phyloP scores from a whole-genome alignment of 768 basidiomycete genomes.

The Termitomyces sp. region DNA sequence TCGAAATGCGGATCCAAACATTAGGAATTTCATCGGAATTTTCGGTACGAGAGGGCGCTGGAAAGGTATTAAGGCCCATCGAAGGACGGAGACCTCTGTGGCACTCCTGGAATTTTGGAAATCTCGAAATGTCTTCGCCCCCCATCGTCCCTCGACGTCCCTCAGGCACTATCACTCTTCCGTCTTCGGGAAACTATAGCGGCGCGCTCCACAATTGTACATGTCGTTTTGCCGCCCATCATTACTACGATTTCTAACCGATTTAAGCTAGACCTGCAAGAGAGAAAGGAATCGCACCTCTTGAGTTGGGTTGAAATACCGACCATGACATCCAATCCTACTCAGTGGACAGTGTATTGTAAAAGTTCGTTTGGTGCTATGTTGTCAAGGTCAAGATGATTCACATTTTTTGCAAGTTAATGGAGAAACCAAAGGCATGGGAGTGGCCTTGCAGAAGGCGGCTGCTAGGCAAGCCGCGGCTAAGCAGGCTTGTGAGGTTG shows the following conservation, averaged over 20 bases:
- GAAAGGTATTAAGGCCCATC: not conserved
- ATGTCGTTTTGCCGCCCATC: not conserved
- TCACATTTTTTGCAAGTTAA: slow-evolving; percentile 10
- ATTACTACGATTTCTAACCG: not conserved
- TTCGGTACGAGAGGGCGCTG: not conserved
- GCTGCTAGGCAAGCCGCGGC: slow-evolving; percentile 21
- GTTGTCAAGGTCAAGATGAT: not conserved
- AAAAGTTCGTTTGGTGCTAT: slow-evolving; percentile 13
- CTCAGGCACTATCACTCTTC: slow-evolving; percentile 10
- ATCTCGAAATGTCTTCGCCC: slow-evolving; percentile 13
- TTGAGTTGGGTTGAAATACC: slow-evolving; percentile 21
- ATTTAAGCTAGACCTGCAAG: slow-evolving; percentile 17
- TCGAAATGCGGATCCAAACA: not conserved
- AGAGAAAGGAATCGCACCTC: slow-evolving; percentile 15
- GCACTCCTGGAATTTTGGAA: not conserved
- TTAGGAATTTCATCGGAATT: slow-evolving; percentile 5
- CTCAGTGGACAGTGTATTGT: slow-evolving; percentile 21
- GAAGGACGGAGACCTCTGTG: not conserved
- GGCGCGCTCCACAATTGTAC: slow-evolving; percentile 21
- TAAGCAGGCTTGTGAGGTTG: slow-evolving; percentile 22
- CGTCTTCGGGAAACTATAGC: slow-evolving; percentile 18
- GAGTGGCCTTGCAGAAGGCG: slow-evolving; percentile 19
- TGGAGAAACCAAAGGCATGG: slow-evolving; percentile 21
- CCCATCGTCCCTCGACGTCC: slow-evolving; percentile 1
- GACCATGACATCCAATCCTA: slow-evolving; percentile 4